A percentile compares a stretch with the other conserved stretches of the same genome.
Evolutionary conservation across 1,284 basidiomycete genomes (phyloP).

Genomic region (Mycena sp.): DNA sequence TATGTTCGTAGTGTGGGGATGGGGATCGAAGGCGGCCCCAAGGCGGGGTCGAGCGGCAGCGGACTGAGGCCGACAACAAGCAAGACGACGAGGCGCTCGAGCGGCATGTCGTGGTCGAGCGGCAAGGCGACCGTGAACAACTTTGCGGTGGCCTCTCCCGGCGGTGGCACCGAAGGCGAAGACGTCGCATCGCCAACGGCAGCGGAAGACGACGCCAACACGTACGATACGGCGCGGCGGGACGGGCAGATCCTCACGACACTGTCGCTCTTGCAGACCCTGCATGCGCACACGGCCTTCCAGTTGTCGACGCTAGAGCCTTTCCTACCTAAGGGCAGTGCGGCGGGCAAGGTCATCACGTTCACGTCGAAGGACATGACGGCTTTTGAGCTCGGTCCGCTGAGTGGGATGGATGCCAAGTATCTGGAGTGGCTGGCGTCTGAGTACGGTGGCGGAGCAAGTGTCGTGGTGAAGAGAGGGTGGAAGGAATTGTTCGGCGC

Average conservation of each 20-base stretch:
- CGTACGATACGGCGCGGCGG: slow-evolving; percentile 43
- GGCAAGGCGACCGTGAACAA: slow-evolving; percentile 39
- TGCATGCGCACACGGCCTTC: slow-evolving; percentile 75
- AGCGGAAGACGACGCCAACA: slow-evolving; percentile 32
- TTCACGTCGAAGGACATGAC: slow-evolving; percentile 69
- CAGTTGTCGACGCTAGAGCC: slow-evolving; percentile 68
- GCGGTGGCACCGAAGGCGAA: slow-evolving; percentile 27
- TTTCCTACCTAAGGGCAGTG: slow-evolving; percentile 48
- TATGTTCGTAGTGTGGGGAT: slow-evolving; percentile 67
- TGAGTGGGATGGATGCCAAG: slow-evolving; percentile 71
- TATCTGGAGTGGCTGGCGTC: slow-evolving; percentile 80
- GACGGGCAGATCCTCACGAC: slow-evolving; percentile 67
- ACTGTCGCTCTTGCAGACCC: slow-evolving; percentile 73
- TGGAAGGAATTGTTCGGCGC: slow-evolving; percentile 57
- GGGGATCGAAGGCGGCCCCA: slow-evolving; percentile 73
- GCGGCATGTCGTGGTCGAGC: slow-evolving; percentile 54
- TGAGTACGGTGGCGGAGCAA: slow-evolving; percentile 64
- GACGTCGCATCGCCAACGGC: slow-evolving; percentile 38
- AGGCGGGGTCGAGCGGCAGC: slow-evolving; percentile 26
- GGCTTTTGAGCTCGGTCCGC: slow-evolving; percentile 74
- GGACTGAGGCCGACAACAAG: slow-evolving; percentile 36
- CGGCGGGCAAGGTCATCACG: slow-evolving; percentile 36
- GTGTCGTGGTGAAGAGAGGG: slow-evolving; percentile 50
- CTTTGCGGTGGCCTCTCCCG: slow-evolving; percentile 25
- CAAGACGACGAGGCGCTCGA: slow-evolving; percentile 49